Conservation (phyloP, 495 filamentous ascomycete species). For the Jackrogersella minutella region DNA sequence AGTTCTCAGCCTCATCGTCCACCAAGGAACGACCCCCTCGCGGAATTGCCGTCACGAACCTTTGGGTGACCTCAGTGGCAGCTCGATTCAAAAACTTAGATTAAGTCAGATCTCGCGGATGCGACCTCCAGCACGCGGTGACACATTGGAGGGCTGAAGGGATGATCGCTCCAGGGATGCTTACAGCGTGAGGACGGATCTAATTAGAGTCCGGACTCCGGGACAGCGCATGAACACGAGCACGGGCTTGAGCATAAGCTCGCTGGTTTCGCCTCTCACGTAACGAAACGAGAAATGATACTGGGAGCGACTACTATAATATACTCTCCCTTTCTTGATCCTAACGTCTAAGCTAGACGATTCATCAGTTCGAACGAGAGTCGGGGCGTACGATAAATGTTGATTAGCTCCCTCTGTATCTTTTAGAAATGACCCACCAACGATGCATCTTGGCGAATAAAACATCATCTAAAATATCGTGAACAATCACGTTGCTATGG, state of each 20-base stretch:
- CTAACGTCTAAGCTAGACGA: not conserved
- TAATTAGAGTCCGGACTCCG: slow-evolving; percentile 13
- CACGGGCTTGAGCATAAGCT: slow-evolving; percentile 10
- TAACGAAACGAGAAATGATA: slow-evolving; percentile 19
- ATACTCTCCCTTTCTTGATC: not conserved
- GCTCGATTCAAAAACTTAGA: slow-evolving; percentile 7
- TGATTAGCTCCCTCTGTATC: not conserved
- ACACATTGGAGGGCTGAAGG: slow-evolving; percentile 3
- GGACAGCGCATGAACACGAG: slow-evolving; percentile 16
- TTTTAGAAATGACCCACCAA: not conserved
- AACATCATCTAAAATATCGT: not conserved
- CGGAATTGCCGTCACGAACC: not conserved
- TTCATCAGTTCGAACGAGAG: not conserved
- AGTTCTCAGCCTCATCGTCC: slow-evolving; percentile 4
- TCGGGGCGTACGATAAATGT: not conserved
- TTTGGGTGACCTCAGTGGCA: not conserved
- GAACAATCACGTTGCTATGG: not conserved
- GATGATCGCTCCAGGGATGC: slow-evolving; percentile 35
- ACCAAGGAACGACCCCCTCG: not conserved
- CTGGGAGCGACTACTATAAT: slow-evolving; percentile 6
- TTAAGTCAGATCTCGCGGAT: slow-evolving; percentile 28
- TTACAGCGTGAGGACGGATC: slow-evolving; percentile 16
- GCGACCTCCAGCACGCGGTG: slow-evolving; percentile 13
- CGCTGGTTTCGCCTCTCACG: slow-evolving; percentile 11
- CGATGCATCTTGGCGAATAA: not conserved